Evolutionary conservation across 768 basidiomycete genomes (phyloP).

Genomic region (Russula earlei): DNA sequence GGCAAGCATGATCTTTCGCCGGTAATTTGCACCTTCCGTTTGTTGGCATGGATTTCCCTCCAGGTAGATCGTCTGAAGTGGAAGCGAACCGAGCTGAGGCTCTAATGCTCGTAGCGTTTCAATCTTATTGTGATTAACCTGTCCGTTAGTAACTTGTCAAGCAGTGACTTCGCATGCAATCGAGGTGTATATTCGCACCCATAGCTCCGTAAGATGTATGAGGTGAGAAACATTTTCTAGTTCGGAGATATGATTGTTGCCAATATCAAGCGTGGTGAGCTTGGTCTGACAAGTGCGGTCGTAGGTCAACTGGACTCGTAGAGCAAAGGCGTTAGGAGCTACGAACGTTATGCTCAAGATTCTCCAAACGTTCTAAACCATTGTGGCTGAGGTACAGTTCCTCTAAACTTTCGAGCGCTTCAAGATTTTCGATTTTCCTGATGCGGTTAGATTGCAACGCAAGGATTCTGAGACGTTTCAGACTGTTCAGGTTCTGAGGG

Average conservation of each 20-base stretch:
- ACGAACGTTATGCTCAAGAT: slow-evolving; percentile 74
- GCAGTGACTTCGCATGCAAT: neutral
- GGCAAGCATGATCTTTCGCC: slow-evolving; percentile 82
- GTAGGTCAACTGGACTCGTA: neutral
- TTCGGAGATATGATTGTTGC: slow-evolving; percentile 69
- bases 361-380: slow-evolving; percentile 74
- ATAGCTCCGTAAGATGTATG: slow-evolving; percentile 75
- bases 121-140: slow-evolving; percentile 89
- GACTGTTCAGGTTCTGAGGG: slow-evolving; percentile 52
- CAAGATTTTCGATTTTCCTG: slow-evolving; percentile 75
- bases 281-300: slow-evolving; percentile 35
- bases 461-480: slow-evolving; percentile 73
- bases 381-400: slow-evolving; percentile 94
- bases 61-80: slow-evolving; percentile 82
- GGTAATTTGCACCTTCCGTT: slow-evolving; percentile 65
- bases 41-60: slow-evolving; percentile 91
- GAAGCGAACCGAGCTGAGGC: slow-evolving; percentile 48
- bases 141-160: slow-evolving; percentile 1
- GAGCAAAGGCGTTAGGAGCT: neutral
- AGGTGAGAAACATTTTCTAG: slow-evolving; percentile 82
- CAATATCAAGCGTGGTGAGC: slow-evolving; percentile 80
- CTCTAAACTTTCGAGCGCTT: slow-evolving; percentile 62
- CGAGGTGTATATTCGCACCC: slow-evolving; percentile 45
- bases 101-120: slow-evolving; percentile 59
- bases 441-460: slow-evolving; percentile 93